These are phyloP conservation scores for Pouteria campechiana DNA, from an alignment of 179 eudicot species.

Conservation along the genomic window DNA sequence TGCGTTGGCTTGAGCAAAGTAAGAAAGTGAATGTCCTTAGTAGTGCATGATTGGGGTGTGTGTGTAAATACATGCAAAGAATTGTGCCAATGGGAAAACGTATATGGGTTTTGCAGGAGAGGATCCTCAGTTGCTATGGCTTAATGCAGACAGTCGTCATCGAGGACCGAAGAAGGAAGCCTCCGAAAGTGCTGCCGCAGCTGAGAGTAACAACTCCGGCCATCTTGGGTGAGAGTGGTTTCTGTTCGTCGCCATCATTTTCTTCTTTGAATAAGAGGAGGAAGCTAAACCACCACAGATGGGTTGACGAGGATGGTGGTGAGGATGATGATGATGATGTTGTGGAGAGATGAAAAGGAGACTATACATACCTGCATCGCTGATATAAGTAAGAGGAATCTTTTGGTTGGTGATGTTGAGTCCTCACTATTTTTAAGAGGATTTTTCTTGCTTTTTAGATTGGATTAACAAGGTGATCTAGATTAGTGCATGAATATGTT, in stretches of 20 bases:
- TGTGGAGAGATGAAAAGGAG: not conserved
- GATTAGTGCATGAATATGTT: constrained; percentile 3
- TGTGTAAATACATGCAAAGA: not conserved
- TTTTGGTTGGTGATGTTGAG: constrained; percentile 19
- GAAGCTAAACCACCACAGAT: constrained; percentile 34
- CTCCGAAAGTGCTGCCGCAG: constrained; percentile 38
- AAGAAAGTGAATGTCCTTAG: constrained; percentile 21
- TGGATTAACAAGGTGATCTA: constrained; percentile 13
- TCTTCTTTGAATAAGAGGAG: constrained; percentile 48
- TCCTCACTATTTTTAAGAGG: constrained; percentile 32
- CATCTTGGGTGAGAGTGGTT: constrained; percentile 19
- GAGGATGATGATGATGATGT: constrained; percentile 28
- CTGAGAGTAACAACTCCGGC: constrained; percentile 41
- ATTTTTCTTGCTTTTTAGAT: constrained; percentile 11
- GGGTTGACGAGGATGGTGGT: constrained; percentile 58
- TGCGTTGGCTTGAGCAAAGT: constrained; percentile 79
- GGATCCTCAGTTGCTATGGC: constrained; percentile 40
- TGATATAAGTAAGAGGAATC: not conserved
- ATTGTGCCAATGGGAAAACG: not conserved
- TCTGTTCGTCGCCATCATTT: constrained; percentile 45
- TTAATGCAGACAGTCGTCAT: constrained; percentile 29
- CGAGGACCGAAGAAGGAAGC: constrained; percentile 24
- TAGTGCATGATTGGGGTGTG: not conserved
- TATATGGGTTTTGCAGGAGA: constrained; percentile 32
- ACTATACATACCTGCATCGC: not conserved